Base-by-base conservation (phyloP, 1,284 basidiomycete genomes). In the Calocybe gambosa region DNA sequence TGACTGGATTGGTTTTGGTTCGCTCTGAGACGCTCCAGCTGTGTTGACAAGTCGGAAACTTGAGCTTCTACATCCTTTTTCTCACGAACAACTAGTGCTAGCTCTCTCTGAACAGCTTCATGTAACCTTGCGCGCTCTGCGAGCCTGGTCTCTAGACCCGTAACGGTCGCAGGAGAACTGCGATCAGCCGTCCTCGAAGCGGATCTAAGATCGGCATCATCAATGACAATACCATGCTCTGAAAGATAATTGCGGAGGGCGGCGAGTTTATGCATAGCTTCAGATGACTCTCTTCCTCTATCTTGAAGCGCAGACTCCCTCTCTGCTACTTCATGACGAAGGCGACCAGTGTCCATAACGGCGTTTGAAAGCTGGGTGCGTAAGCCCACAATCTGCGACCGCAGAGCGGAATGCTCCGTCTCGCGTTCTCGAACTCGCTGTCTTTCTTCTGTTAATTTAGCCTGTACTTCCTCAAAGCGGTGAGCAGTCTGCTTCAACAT, bases 241-340 rank as follows among this genome's bases (percentile, higher is more conserved):
- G 84, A 80, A 44, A 98, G 78, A 60, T 96, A 85, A 58, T 83
- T 89, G 46, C 91, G 83, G 50, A 99, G 73, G 70, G 93, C 85
- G 28, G 76, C 78, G 51, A 90, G 70, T 54, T 90, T 89, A 51
- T 94, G 73, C 51, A 81, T 80, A 0, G 83, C 73, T 47, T 93
- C 89, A 3, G 86, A 75, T 1, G 82, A 74, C 38, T 86, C 79
- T 60, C 84, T 82, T 43, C 73, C 62, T 57, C 80, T 82, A 45
- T 88, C 84, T 34, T 71, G 74, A 36, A 91, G 65, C 50, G 85
- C 80, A 7, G 72, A 63, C 49, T 97, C 93, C 60, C 82, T 85
- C 31, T 76, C 72, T 1, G 75, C 65, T 8, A 88, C 66, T 38
- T 89, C 80, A 58, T 85, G 84, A 55, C 82, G 79, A 50, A 90